A percentile compares a stretch with the other conserved stretches of the same genome.
phyloP scores from a whole-genome alignment of 805 yeast species.

The Ogataea salicorniae region DNA sequence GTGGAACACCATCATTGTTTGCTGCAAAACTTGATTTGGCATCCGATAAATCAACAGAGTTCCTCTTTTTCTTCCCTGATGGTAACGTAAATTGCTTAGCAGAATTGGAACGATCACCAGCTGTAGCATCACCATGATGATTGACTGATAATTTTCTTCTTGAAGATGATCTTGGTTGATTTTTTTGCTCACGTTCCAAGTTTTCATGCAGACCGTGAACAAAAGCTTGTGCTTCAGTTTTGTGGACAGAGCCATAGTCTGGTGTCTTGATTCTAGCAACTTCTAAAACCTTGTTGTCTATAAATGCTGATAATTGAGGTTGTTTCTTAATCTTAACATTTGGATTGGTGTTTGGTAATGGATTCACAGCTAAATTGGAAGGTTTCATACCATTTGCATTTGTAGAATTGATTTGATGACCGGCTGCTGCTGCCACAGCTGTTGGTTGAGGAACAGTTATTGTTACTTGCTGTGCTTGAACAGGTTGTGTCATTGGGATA shows the following conservation, averaged over 20 bases:
- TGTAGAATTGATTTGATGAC: constrained; percentile 18
- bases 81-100: constrained; percentile 18
- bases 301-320: constrained; percentile 26
- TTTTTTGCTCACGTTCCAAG: constrained; percentile 14
- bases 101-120: background rate
- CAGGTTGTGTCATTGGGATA: too few relatives aligned
- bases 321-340: constrained; percentile 67
- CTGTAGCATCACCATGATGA: background rate
- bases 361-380: constrained; percentile 64
- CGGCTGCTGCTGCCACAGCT: background rate
- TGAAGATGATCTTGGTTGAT: background rate
- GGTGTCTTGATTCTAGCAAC: constrained; percentile 4
- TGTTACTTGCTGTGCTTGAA: background rate
- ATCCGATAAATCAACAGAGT: constrained; percentile 24
- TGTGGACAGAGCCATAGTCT: constrained; percentile 32
- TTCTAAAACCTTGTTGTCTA: constrained; percentile 6
- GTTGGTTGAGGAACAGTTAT: background rate
- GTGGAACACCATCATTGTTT: constrained; percentile 12
- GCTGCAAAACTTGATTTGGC: constrained; percentile 7
- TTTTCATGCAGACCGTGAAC: constrained; percentile 32
- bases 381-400: constrained; percentile 41
- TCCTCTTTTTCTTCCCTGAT: constrained; percentile 10
- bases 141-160: background rate
- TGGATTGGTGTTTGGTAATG: constrained; percentile 57
- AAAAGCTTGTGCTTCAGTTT: constrained; percentile 41